Base-by-base conservation (phyloP, 2,329 filamentous ascomycete species). In the Uncinocarpus reesii region DNA sequence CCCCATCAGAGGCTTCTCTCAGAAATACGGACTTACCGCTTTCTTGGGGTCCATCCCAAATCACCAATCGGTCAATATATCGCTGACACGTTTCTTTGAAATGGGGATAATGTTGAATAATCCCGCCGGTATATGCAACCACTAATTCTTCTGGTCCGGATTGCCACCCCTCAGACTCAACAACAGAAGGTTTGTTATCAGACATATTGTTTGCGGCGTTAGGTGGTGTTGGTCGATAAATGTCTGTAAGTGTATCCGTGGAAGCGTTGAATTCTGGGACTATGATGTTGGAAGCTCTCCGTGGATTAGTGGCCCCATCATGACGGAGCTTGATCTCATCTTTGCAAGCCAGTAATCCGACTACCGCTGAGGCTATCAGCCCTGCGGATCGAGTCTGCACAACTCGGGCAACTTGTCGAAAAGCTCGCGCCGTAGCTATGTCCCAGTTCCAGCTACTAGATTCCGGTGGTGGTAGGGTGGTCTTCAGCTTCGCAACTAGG, bases 101-200 rank as follows among this genome's bases (percentile, higher is more conserved):
- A 57, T 82, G 73, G 42, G 84, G 82, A 59, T 86, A 86, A 57
- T 83, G 78, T 7, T 78, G 76, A 48, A 87, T 86, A 59, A 83
- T 86, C 7, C 82, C 81, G 18, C 84, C 84, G 0, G 84, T 85
- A 59, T 85, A 87, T 1, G 83, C 84, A 20, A 87, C 81, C 1
- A 86, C 80, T 24, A 90, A 63, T 56, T 86, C 81, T 52, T 79
- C 73, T 0, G 67, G 64, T 6, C 66, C 67, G 3, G 66, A 68
- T 42, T 66, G 62, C 67, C 67, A 69, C 52, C 66, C 65, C 7
- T 48, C 46, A 23, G 29, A 15, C n/a, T 36, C 40, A 38, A 26
- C n/a, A 10, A 18, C 32, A 11, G 41, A 34, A 5, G 21, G 46
- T 8, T 45, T 26, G 16, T 46, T 29, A 21, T 20, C 23, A 38